A percentile compares a stretch with the other conserved stretches of the same genome.
Conservation (phyloP, 2,329 filamentous ascomycete species). For the Neofusicoccum kwambonambiense region DNA sequence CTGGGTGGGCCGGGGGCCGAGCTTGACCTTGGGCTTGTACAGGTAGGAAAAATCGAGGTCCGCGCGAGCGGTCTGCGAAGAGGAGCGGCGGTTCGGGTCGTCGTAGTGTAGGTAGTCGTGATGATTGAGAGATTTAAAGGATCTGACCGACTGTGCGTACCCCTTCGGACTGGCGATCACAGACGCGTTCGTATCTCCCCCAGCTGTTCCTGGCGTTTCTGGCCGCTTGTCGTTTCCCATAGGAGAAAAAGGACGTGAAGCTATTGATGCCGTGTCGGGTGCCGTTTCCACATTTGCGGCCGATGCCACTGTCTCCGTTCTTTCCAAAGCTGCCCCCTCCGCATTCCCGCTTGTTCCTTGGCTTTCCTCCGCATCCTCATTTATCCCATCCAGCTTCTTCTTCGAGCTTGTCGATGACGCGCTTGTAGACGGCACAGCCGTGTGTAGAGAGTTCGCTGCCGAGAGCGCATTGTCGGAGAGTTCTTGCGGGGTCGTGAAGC, state of each 20-base stretch:
- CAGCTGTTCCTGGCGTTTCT: constrained; percentile 12
- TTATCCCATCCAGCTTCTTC: constrained; percentile 82
- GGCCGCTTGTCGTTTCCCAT: constrained; percentile 6
- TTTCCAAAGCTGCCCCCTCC: constrained; percentile 6
- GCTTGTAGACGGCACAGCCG: constrained; percentile 79
- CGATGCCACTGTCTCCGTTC: constrained; percentile 10
- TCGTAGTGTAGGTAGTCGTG: constrained; percentile 17
- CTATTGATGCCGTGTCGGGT: constrained; percentile 10
- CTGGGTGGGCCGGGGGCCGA: constrained; percentile 70
- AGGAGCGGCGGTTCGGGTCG: constrained; percentile 44
- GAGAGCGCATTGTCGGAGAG: constrained; percentile 86
- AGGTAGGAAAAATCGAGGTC: constrained; percentile 49
- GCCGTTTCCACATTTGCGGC: constrained; percentile 16
- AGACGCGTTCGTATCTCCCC: constrained; percentile 22
- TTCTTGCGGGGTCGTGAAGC: constrained; percentile 71
- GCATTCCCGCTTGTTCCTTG: background rate
- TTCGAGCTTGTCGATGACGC: constrained; percentile 67
- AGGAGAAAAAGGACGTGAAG: constrained; percentile 10
- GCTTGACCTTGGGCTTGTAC: constrained; percentile 78
- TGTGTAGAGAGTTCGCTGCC: constrained; percentile 83
- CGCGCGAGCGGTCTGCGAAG: constrained; percentile 40
- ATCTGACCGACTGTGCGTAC: constrained; percentile 18
- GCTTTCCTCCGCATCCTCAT: constrained; percentile 82
- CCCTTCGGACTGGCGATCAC: constrained; percentile 22
- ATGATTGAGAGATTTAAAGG: constrained; percentile 18